Base-by-base conservation (phyloP, 345 rosid genomes). In the Moringa oleifera region DNA sequence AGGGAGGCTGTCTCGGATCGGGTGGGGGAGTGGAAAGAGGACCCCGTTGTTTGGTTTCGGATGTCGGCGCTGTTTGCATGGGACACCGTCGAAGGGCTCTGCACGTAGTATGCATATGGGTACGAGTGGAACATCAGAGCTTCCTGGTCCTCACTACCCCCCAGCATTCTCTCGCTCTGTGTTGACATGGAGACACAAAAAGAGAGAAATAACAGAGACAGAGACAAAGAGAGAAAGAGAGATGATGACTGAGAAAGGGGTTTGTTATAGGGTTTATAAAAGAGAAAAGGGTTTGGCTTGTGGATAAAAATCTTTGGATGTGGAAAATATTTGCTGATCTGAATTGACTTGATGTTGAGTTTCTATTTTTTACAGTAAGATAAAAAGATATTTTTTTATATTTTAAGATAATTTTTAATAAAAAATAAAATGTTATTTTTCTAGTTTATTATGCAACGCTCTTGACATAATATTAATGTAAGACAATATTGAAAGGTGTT, bases 11-110 rank as follows among this genome's bases (percentile, higher is more conserved):
- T 31, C 55, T 76, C 80, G 58, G 79, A 73, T 23, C 76, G 73
- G 50, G 67, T 57, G 0, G 83, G 81, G 25, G 89, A 80, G 24
- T 75, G 79, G 52, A 55, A 71, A 17, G 75, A 64, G 57, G 81
- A 73, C 19, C 72, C 83, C 0, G 57, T 31, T 45, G 58, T 61
- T 45, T 51, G 56, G 50, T n/a, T 59, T 28, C 60, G 76, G 69
- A 55, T 41, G 10, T 68, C 75, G 10, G 19, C 37, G 12, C 81
- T 84, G 80, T 77, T 77, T 53, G 83, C 79, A 65, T 76, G 83
- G 49, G 87, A 85, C 50, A 82, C 13, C 25, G 84, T 82, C 23
- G 95, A 82, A 21, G 97, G 97, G 73, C 91, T 91, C 62, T 88
- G 93, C 12, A 86, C 91, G 67, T 77, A 85, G 12, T 41, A 41